Base-by-base conservation (phyloP, 352 stramenopile genomes). In the Phytophthora megakarya region DNA sequence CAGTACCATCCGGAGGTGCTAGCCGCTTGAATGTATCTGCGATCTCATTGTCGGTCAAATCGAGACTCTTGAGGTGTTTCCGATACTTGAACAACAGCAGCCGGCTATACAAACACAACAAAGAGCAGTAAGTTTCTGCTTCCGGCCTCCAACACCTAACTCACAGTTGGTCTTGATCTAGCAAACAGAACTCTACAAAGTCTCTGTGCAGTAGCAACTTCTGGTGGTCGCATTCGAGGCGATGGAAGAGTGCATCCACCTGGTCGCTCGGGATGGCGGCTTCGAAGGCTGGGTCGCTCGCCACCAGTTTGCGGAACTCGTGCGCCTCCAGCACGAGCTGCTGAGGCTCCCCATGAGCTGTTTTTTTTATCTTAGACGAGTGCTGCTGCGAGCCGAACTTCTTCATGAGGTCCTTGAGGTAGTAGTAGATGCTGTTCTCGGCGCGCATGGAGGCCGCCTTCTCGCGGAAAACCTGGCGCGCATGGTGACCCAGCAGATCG, bases 361-460 rank as follows among this genome's bases (percentile, higher is more conserved):
- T 62, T 28, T 73, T 70, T 59, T 81, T 87, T 45, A 80, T 68
- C 38, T 75, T 80, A 23, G 66, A 51, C 21, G 72, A 42, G 38
- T 87, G 68, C 16, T 76, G 63, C 65, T 81, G 64, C 49, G 63
- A 70, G 5, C 77, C 79, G 38, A 90, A 92, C 43, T 73, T 84
- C 53, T 77, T 80, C 73, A 94, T 88, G 21, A 92, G 65, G n/a
- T 89, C 81, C 60, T 94, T 94, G 37, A 94, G 66, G 57, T 89
- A 91, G 72, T 91, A 94, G 70, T 90, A 94, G 35, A 94, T 86
- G 50, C 81, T 83, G 67, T 94, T 94, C 57, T 88, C 76, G 9
- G 81, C 85, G 15, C 84, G 84, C 79, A 89, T 91, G 8, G 83
- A 92, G 28, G 83, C 76, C 16, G 85, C 85, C 61, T 92, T 94